Conservation (phyloP, 306 rosid genomes). For the Castanospermum australe region DNA sequence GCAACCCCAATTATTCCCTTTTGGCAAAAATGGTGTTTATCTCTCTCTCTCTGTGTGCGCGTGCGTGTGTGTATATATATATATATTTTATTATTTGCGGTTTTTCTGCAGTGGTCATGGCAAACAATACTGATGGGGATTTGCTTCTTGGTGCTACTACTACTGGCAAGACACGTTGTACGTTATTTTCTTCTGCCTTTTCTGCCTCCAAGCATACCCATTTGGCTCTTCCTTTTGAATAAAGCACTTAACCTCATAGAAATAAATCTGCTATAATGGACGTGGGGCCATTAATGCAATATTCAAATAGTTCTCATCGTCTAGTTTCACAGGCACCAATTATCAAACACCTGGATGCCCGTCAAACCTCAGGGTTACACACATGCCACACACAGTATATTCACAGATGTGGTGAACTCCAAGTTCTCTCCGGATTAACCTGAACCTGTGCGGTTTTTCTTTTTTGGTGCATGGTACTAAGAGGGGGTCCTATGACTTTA, state of each 20-base stretch:
- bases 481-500: no score
- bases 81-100: constrained; percentile 7
- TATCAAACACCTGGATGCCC: constrained; percentile 10
- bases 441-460: neutral
- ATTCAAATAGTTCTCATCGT: neutral
- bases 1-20: neutral
- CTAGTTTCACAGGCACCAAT: neutral
- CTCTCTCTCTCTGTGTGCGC: neutral
- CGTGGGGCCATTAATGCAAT: neutral
- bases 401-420: neutral
- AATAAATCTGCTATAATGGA: neutral
- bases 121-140: constrained; percentile 86
- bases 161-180: constrained; percentile 82
- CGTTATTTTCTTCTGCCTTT: constrained; percentile 12
- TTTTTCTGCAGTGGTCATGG: constrained; percentile 96
- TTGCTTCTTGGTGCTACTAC: constrained; percentile 76
- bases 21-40: neutral
- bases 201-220: neutral
- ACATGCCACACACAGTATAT: neutral
- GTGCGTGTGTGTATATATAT: no score
- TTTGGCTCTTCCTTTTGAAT: neutral
- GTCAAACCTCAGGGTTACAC: neutral
- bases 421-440: neutral
- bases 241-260: neutral
- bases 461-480: neutral